phyloP scores from a whole-genome alignment of 805 yeast genomes.

The Candida qinlingensis region DNA sequence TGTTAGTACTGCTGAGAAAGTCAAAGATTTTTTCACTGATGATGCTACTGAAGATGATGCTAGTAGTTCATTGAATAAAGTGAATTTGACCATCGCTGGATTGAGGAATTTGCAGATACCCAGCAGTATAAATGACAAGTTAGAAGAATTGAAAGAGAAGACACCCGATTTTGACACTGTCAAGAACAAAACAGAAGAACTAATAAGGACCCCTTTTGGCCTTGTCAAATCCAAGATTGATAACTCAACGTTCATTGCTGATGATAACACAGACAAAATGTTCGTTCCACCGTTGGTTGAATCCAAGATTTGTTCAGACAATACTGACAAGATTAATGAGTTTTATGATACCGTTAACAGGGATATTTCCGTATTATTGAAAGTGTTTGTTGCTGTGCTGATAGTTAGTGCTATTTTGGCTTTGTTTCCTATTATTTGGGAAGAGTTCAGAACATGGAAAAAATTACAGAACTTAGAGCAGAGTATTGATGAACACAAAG shows the following conservation, averaged over 20 bases:
- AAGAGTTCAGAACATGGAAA: constrained; percentile 45
- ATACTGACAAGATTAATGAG: constrained; percentile 33
- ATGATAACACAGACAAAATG: constrained; percentile 20
- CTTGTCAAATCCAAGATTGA: constrained; percentile 37
- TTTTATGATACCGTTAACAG: constrained; percentile 30
- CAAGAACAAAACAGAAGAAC: constrained; percentile 47
- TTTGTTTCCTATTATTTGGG: constrained; percentile 38
- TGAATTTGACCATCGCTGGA: constrained; percentile 53
- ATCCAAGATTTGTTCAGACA: constrained; percentile 35
- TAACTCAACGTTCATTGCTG: constrained; percentile 21
- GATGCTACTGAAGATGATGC: constrained; percentile 28
- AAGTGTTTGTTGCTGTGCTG: constrained; percentile 35
- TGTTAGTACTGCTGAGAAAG: constrained; percentile 42
- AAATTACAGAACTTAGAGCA: constrained; percentile 33
- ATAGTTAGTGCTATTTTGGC: constrained; percentile 36
- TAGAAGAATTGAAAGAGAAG: constrained; percentile 44
- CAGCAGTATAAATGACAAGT: constrained; percentile 48
- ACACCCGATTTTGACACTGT: constrained; percentile 66
- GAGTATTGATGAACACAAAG: constrained; percentile 9
- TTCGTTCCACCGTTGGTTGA: constrained; percentile 35
- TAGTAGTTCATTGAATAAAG: constrained; percentile 32
- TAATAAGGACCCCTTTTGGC: constrained; percentile 59
- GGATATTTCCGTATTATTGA: constrained; percentile 31
- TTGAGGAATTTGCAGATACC: constrained; percentile 64
- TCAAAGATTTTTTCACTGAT: constrained; percentile 53